A percentile compares a stretch with the other conserved stretches of the same genome.
These are phyloP conservation scores for Aureobasidium uvarum DNA, from an alignment of 2,329 filamentous ascomycete genomes.

Conservation along the genomic window DNA sequence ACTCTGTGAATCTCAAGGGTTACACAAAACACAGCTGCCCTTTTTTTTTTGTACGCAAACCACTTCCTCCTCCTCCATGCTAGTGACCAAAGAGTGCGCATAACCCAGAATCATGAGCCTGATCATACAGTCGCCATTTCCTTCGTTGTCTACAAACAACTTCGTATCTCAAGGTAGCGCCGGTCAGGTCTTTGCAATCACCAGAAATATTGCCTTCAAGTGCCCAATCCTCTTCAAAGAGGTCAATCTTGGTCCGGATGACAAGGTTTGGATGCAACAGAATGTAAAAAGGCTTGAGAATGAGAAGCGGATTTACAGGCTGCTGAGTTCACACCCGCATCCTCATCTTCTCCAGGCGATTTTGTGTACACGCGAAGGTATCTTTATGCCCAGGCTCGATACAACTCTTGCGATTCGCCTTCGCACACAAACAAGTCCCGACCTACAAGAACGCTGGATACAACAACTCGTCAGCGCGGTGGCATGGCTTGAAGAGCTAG, in stretches of 20 bases:
- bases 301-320: background rate
- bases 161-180: background rate
- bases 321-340: background rate
- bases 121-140: background rate
- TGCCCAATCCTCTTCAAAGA: background rate
- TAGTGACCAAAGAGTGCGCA: background rate
- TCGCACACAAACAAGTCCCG: background rate
- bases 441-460: conserved; percentile 2
- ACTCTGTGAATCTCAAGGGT: too few relatives aligned
- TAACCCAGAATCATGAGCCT: background rate
- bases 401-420: background rate
- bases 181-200: background rate
- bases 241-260: background rate
- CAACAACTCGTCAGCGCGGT: conserved; percentile 6
- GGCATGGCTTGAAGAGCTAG: conserved; percentile 14
- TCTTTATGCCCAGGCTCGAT: conserved; percentile 5
- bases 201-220: background rate
- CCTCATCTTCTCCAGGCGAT: background rate
- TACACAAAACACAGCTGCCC: background rate
- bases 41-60: background rate
- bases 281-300: background rate
- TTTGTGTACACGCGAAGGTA: background rate
- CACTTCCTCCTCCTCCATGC: background rate
- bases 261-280: background rate
- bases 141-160: background rate